Base-by-base conservation (phyloP, 2,329 filamentous ascomycete species). In the Fusarium sp. region DNA sequence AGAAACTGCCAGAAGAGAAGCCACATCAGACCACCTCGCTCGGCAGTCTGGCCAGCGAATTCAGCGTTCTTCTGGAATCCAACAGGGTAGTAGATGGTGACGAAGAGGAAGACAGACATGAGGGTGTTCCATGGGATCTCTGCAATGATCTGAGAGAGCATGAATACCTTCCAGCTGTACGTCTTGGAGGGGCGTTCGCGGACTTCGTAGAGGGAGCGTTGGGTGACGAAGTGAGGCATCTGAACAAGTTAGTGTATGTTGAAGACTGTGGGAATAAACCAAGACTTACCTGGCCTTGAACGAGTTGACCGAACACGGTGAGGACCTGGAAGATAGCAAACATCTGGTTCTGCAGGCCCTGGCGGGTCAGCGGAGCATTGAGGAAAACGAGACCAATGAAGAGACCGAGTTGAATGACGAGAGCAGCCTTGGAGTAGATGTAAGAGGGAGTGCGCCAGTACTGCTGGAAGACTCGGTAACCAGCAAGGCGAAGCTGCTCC, bases 361-460 rank as follows among this genome's bases (percentile, higher is more conserved):
- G 92, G 20, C 91, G 87, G 2, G 88, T 90, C 79, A 90, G 90
- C 15, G 90, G 88, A 2, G 92, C 90, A 53, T 89, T 87, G 84
- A 89, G 93, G 81, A 96, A 94, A 50, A 92, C 91, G 76, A 95
- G 93, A 33, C 93, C 93, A 74, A 96, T 93, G 79, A 95, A 97
- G 10, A 97, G 85, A 4, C 91, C 82, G 23, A 87, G 82, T 20
- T 89, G 80, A 30, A 88, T 82, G 77, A 90, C 93, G n/a, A 97
- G 89, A 2, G 85, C 83, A 1, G 86, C 79, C 84, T 97, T 97
- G 77, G 92, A 91, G 84, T 95, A 97, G 79, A 97, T 94, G 83
- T 97, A 97, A 4, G 90, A 88, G 0, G 94, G 94, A 0, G 91
- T 95, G 62, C 94, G 92, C 94, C 94, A 97, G 86, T 95, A 97